Conservation (phyloP, 1,139 yeast genomes). For the Dujonia santamariae region DNA sequence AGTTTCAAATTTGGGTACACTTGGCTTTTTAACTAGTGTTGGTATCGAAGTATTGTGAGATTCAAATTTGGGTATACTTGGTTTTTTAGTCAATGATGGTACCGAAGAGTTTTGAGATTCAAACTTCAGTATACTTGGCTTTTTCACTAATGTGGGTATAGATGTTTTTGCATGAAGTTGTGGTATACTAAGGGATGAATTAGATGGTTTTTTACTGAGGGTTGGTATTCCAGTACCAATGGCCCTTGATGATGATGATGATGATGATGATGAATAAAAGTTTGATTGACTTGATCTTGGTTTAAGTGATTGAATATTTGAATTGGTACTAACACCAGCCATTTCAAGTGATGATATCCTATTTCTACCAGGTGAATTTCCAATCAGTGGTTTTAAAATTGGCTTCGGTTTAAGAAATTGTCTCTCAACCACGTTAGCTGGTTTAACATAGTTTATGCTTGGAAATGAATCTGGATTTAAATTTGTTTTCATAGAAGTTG, state of each 20-base stretch:
- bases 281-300: neutral
- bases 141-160: conserved; percentile 5
- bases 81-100: neutral
- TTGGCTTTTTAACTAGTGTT: neutral
- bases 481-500: neutral
- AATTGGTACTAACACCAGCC: conserved; percentile 32
- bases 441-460: neutral
- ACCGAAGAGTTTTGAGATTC: no score
- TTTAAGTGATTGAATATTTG: neutral
- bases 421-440: conserved; percentile 5
- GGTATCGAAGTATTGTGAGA: no score
- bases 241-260: conserved; percentile 8
- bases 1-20: neutral
- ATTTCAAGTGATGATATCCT: conserved; percentile 31
- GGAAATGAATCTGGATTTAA: conserved; percentile 1
- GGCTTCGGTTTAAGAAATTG: conserved; percentile 22
- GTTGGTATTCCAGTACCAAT: conserved; percentile 7
- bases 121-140: neutral
- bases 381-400: conserved; percentile 7
- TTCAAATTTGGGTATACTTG: conserved; percentile 1
- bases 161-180: conserved; percentile 7
- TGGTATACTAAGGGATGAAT: conserved; percentile 6
- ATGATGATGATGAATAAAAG: conserved; percentile 12
- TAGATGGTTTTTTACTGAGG: conserved; percentile 12
- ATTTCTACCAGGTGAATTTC: conserved; percentile 21